Percentiles rank a stretch among this genome's conserved stretches.
Evolutionary conservation across 108 stramenopile genomes (phyloP).

Genomic region (Stephanodiscus triporus): DNA sequence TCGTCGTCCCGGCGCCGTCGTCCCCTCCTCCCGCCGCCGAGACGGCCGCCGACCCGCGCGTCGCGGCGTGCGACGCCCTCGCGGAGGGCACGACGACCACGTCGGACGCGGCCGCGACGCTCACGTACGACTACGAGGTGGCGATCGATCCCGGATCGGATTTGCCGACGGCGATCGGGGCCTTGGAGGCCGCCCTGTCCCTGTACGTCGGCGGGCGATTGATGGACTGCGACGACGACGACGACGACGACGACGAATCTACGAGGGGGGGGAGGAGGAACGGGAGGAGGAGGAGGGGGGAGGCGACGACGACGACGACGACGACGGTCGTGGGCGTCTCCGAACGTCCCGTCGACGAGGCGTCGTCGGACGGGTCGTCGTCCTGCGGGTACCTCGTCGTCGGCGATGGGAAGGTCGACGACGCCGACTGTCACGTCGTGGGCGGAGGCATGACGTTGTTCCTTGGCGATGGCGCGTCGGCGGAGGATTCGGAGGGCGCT

Average conservation of each 20-base stretch:
- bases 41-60: too few relatives aligned
- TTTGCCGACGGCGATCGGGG: background rate
- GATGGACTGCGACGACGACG: conserved; percentile 12
- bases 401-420: background rate
- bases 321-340: background rate
- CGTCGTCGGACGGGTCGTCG: background rate
- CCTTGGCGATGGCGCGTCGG: background rate
- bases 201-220: background rate
- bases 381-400: background rate
- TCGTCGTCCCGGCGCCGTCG: too few relatives aligned
- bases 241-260: background rate
- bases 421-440: background rate
- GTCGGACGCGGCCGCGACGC: background rate
- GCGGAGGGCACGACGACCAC: background rate
- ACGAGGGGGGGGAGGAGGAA: background rate
- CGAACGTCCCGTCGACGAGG: background rate
- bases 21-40: too few relatives aligned
- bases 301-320: too few relatives aligned
- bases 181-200: background rate
- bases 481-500: background rate
- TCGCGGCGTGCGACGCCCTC: background rate
- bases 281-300: background rate
- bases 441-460: conserved; percentile 5
- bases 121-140: conserved; percentile 5
- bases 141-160: background rate